These are phyloP conservation scores for Cyclotella sp. DNA, from an alignment of 108 stramenopile species.

Conservation along the genomic window DNA sequence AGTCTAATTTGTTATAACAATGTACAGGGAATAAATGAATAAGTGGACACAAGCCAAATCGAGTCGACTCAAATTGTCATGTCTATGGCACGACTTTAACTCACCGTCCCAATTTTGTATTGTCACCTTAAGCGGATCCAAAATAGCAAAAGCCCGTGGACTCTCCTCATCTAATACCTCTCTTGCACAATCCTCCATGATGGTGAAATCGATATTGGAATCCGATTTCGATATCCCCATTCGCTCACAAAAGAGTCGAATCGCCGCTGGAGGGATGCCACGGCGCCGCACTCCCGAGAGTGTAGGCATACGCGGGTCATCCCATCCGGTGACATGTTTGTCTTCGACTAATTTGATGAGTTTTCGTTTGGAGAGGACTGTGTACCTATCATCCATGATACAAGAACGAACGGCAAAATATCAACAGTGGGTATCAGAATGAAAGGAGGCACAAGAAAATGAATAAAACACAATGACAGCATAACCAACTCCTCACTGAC, in stretches of 20 bases:
- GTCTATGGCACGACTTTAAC: no score
- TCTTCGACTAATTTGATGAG: slow-evolving; percentile 88
- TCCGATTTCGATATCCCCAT: slow-evolving; percentile 92
- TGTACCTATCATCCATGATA: slow-evolving; percentile 51
- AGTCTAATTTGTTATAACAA: slow-evolving; percentile 5
- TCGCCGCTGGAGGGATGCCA: slow-evolving; percentile 85
- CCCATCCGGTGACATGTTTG: slow-evolving; percentile 83
- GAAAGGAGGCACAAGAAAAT: neutral
- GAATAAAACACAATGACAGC: neutral
- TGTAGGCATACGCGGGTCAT: slow-evolving; percentile 90
- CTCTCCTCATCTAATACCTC: slow-evolving; percentile 85
- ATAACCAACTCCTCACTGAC: slow-evolving; percentile 30
- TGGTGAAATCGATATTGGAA: slow-evolving; percentile 84
- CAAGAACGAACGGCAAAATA: neutral
- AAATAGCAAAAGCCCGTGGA: slow-evolving; percentile 79
- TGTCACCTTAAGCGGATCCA: slow-evolving; percentile 87
- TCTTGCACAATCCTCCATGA: slow-evolving; percentile 86
- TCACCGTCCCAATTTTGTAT: slow-evolving; percentile 81
- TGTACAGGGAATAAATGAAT: neutral
- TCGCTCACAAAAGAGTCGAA: slow-evolving; percentile 89
- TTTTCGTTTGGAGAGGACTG: slow-evolving; percentile 89
- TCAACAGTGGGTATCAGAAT: neutral
- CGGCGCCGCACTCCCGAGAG: slow-evolving; percentile 86
- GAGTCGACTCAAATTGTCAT: neutral
- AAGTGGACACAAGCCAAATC: neutral